phyloP scores from a whole-genome alignment of 345 rosid species.

The Corchorus capsularis region DNA sequence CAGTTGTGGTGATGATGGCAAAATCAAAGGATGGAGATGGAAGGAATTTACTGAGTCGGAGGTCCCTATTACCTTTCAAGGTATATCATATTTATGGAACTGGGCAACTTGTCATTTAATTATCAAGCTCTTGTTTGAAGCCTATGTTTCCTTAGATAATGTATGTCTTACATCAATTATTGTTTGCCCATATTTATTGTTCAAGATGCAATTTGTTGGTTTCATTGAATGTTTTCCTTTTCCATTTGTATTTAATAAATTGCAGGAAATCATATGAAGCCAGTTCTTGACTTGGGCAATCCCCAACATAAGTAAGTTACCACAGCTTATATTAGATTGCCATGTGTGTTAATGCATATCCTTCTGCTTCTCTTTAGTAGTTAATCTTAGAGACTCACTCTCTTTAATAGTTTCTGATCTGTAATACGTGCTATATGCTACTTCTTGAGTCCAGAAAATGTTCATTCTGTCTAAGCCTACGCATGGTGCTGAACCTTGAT shows the following conservation, averaged over 20 bases:
- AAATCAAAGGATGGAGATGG: constrained; percentile 93
- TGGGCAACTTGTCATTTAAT: not conserved
- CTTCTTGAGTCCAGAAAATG: not conserved
- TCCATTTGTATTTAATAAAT: not conserved
- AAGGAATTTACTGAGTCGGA: constrained; percentile 51
- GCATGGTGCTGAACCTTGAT: not conserved
- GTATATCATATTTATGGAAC: constrained; percentile 32
- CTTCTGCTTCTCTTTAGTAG: not conserved
- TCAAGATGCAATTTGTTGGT: not conserved
- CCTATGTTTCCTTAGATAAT: too few relatives aligned
- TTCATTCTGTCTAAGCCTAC: not conserved
- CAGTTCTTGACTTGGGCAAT: constrained; percentile 71
- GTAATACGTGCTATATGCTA: not conserved
- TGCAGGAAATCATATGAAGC: constrained; percentile 63
- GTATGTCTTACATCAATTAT: too few relatives aligned
- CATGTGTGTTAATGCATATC: not conserved
- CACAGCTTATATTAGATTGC: not conserved
- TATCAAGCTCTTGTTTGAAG: too few relatives aligned
- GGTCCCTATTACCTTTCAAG: constrained; percentile 47
- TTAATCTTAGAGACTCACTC: not conserved
- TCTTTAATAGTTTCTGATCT: not conserved
- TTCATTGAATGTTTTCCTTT: not conserved
- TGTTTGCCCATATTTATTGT: not conserved
- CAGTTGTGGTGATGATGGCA: constrained; percentile 98
- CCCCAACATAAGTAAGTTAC: constrained; percentile 85